phyloP scores from a whole-genome alignment of 345 rosid species.

The Euphorbia lathyris region DNA sequence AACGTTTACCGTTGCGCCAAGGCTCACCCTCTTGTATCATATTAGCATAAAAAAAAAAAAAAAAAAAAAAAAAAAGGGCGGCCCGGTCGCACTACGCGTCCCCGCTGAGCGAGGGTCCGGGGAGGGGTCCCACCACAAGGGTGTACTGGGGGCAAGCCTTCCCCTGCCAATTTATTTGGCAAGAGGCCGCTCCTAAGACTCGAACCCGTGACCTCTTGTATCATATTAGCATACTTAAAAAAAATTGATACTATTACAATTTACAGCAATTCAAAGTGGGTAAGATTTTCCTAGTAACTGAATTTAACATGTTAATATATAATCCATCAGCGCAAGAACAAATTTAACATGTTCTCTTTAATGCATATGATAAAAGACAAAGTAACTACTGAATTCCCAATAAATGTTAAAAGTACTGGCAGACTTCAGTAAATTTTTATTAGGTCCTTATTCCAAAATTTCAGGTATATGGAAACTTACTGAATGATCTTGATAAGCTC shows the following conservation, averaged over 20 bases:
- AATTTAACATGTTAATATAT: neutral
- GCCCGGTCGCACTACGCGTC: no score
- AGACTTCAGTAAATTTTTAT: neutral
- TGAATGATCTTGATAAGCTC: conserved; percentile 89
- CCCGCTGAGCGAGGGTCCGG: no score
- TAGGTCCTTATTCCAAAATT: neutral
- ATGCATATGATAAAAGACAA: neutral
- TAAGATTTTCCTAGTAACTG: neutral
- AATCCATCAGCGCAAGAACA: conserved; percentile 1
- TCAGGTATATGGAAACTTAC: conserved; percentile 42
- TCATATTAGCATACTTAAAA: no score
- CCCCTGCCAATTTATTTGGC: no score
- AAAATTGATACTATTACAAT: no score
- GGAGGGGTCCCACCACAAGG: no score
- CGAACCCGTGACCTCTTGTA: no score
- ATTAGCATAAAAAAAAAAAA: neutral
- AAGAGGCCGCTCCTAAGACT: no score
- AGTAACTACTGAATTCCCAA: neutral
- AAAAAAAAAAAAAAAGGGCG: no score
- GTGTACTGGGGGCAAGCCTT: no score
- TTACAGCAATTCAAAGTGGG: neutral
- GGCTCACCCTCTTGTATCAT: no score
- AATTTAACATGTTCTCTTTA: neutral
- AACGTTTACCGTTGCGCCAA: no score
- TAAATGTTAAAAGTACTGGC: neutral